Conservation (phyloP, 768 basidiomycete species). For the Clavulina sp. region DNA sequence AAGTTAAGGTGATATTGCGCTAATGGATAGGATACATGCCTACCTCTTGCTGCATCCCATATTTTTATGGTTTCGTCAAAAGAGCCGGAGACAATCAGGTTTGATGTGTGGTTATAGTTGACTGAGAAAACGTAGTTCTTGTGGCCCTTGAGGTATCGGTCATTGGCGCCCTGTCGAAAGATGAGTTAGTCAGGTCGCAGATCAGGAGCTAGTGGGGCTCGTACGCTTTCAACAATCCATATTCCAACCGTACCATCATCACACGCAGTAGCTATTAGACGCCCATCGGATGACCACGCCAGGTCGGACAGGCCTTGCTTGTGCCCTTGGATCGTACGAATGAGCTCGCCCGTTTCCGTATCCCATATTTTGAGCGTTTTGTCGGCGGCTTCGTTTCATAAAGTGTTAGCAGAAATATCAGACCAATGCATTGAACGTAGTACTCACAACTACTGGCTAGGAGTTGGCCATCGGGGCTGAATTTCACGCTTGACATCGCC, state of each 20-base stretch:
- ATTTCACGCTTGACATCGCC: slow-evolving; percentile 72
- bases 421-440: slow-evolving; percentile 15
- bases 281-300: slow-evolving; percentile 71
- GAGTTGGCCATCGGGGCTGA: slow-evolving; percentile 66
- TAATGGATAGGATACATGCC: slow-evolving; percentile 2
- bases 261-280: slow-evolving; percentile 77
- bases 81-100: slow-evolving; percentile 81
- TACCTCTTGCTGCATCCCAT: slow-evolving; percentile 92
- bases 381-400: slow-evolving; percentile 53
- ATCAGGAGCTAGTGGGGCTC: slow-evolving; percentile 1
- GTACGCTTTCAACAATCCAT: slow-evolving; percentile 59
- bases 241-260: slow-evolving; percentile 82
- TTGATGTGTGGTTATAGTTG: slow-evolving; percentile 79
- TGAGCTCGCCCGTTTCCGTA: slow-evolving; percentile 47
- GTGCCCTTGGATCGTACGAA: slow-evolving; percentile 58
- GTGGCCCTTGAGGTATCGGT: slow-evolving; percentile 63
- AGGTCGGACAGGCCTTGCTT: slow-evolving; percentile 76
- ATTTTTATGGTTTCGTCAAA: slow-evolving; percentile 91
- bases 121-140: slow-evolving; percentile 91
- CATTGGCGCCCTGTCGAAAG: slow-evolving; percentile 29
- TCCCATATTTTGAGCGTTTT: slow-evolving; percentile 73
- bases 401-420: slow-evolving; percentile 12
- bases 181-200: slow-evolving; percentile 9
- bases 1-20: not conserved
- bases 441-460: slow-evolving; percentile 72